Percentiles rank a stretch among this genome's conserved stretches.
Evolutionary conservation across 768 basidiomycete species (phyloP).

Genomic region (Termitomyces sp.): DNA sequence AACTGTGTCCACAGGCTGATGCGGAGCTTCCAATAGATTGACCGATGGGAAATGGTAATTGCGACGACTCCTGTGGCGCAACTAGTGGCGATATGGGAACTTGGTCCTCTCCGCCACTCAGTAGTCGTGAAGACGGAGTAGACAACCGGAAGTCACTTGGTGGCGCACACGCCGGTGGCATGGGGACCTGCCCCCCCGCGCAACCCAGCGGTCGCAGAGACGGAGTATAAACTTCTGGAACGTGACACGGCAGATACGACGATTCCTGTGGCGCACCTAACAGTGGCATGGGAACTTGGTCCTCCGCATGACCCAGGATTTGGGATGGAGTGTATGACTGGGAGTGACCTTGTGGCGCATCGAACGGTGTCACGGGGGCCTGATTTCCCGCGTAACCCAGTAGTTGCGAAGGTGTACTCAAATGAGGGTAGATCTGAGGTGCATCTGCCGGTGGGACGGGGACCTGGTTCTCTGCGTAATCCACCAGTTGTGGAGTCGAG

Average conservation of each 20-base stretch:
- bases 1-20: no score
- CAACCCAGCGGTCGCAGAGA: not conserved
- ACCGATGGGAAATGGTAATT: not conserved
- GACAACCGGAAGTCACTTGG: not conserved
- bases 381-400: not conserved
- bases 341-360: not conserved
- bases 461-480: not conserved
- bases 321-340: not conserved
- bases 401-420: not conserved
- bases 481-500: not conserved
- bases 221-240: not conserved
- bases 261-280: not conserved
- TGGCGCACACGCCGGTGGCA: not conserved
- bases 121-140: not conserved
- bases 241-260: not conserved
- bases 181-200: no score
- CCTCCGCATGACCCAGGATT: not conserved
- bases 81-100: not conserved
- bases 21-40: not conserved
- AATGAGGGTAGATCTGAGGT: not conserved
- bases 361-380: not conserved
- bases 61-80: not conserved
- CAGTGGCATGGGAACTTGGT: not conserved
- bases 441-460: not conserved
- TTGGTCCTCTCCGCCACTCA: not conserved